phyloP scores from a whole-genome alignment of 257 asterid species.

The Solanum sitiens region DNA sequence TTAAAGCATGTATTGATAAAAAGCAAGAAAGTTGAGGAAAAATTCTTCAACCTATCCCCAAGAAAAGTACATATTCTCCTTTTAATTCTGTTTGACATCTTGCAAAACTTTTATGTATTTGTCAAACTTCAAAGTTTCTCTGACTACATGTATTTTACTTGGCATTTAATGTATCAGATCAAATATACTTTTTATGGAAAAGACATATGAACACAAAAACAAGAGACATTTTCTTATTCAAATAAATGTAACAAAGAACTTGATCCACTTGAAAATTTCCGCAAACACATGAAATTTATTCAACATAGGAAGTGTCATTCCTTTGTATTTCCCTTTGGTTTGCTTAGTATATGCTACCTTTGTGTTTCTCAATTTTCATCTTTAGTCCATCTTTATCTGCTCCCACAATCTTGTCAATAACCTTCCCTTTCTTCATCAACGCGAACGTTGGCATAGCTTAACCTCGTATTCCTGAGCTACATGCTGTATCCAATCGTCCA shows the following conservation, averaged over 20 bases:
- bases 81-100: neutral
- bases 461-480: slow-evolving; percentile 14
- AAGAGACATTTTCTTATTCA: neutral
- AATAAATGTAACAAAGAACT: neutral
- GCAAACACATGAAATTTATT: neutral
- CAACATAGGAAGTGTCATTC: too few relatives aligned
- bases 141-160: neutral
- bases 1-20: too few relatives aligned
- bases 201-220: neutral
- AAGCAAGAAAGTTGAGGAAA: too few relatives aligned
- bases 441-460: slow-evolving; percentile 22
- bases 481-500: neutral
- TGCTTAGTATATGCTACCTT: neutral
- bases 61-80: neutral
- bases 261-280: neutral
- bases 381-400: neutral
- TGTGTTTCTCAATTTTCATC: neutral
- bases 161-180: neutral
- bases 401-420: slow-evolving; percentile 6
- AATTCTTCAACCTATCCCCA: too few relatives aligned
- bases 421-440: slow-evolving; percentile 11
- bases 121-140: neutral
- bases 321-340: too few relatives aligned
- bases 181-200: neutral
- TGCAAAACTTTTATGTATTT: too few relatives aligned